phyloP scores from a whole-genome alignment of 305 asterid species.

The Fraxinus albicans region DNA sequence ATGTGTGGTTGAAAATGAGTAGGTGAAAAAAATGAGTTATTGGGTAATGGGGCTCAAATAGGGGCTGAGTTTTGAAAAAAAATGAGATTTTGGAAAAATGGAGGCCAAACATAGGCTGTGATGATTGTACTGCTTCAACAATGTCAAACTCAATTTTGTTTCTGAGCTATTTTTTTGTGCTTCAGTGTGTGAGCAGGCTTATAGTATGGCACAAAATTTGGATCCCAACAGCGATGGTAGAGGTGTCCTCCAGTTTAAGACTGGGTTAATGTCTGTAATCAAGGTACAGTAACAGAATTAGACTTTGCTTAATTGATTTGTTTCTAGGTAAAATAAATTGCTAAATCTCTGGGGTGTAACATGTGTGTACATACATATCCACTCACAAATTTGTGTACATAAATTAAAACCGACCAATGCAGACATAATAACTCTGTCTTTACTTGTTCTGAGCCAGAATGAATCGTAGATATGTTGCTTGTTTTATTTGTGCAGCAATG shows the following conservation, averaged over 20 bases:
- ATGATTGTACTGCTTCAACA: constrained; percentile 2
- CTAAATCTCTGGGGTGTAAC: constrained; percentile 1
- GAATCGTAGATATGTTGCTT: background rate
- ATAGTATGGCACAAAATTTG: constrained; percentile 89
- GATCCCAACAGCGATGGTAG: constrained; percentile 93
- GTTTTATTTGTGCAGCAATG: constrained; percentile 8
- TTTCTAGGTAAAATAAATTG: background rate
- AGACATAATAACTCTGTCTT: background rate
- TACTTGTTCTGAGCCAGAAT: background rate
- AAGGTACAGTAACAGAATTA: constrained; percentile 55
- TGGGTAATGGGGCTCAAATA: background rate
- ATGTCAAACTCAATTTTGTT: background rate
- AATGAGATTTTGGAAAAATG: background rate
- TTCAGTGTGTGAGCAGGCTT: constrained; percentile 98
- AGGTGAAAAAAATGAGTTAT: background rate
- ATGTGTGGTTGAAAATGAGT: background rate
- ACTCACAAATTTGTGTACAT: background rate
- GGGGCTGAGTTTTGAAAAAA: background rate
- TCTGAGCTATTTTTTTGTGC: constrained; percentile 16
- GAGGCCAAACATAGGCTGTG: background rate
- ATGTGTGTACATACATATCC: background rate
- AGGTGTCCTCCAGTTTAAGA: constrained; percentile 98
- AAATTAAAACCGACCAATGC: background rate
- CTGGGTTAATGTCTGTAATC: constrained; percentile 95
- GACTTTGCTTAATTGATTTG: constrained; percentile 5